Evolutionary conservation across 495 filamentous ascomycete genomes (phyloP).

Genomic region (Lasiosphaeria hispida): DNA sequence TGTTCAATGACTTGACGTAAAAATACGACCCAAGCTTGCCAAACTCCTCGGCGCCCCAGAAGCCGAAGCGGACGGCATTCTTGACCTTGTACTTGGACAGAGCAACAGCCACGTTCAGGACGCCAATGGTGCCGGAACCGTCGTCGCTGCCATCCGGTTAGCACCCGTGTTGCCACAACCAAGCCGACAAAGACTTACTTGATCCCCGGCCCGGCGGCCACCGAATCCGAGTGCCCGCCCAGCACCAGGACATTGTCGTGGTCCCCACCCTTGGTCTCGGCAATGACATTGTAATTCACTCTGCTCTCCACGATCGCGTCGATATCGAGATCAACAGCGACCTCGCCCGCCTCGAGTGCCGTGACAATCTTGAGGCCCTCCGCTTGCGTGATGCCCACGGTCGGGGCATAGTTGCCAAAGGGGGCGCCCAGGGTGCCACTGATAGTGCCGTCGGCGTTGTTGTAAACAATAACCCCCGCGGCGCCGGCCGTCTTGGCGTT

Average conservation of each 20-base stretch:
- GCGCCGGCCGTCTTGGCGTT: slow-evolving; percentile 61
- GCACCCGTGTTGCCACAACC: background rate
- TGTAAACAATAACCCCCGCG: slow-evolving; percentile 60
- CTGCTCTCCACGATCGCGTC: slow-evolving; percentile 46
- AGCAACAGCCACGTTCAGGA: slow-evolving; percentile 61
- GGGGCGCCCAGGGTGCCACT: slow-evolving; percentile 55
- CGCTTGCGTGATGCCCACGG: slow-evolving; percentile 51
- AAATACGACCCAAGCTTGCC: slow-evolving; percentile 62
- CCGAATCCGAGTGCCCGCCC: slow-evolving; percentile 69
- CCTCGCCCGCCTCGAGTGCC: slow-evolving; percentile 36
- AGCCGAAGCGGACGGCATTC: slow-evolving; percentile 68
- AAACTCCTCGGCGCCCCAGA: slow-evolving; percentile 66
- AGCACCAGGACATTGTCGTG: slow-evolving; percentile 60
- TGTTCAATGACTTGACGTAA: slow-evolving; percentile 49
- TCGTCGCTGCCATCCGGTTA: slow-evolving; percentile 17
- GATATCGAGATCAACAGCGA: slow-evolving; percentile 21
- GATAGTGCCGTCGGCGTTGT: slow-evolving; percentile 56
- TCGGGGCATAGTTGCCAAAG: slow-evolving; percentile 48
- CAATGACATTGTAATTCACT: slow-evolving; percentile 65
- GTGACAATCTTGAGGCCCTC: slow-evolving; percentile 50
- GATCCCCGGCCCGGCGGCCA: slow-evolving; percentile 55
- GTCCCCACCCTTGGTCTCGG: slow-evolving; percentile 63
- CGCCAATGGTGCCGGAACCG: slow-evolving; percentile 63
- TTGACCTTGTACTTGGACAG: slow-evolving; percentile 58
- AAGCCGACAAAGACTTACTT: slow-evolving; percentile 16